Base-by-base conservation (phyloP, 306 rosid genomes). In the Vicia villosa region DNA sequence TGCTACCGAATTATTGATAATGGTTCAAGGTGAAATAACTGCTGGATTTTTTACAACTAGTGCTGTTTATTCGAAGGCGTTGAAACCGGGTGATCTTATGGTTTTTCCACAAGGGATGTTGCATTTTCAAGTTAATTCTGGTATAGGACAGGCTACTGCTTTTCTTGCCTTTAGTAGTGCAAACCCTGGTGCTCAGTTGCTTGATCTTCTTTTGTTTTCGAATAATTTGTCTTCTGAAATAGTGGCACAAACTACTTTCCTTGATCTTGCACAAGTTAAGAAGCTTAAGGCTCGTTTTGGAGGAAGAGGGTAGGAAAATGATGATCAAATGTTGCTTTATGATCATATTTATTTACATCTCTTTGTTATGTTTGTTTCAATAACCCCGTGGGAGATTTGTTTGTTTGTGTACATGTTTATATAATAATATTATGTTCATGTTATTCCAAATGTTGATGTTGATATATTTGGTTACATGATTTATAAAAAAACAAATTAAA, bases 221-320 rank as follows among this genome's bases (percentile, higher is more conserved):
- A 87, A 79, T 3, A 38, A 71, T 17, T 69, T 90, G 6, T 17
- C 89, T 45, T 72, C 91, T 46, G 58, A 49, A 1, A 54, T 83
- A 70, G 68, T 87, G 26, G 82, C 36, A 38, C 28, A 60, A 47
- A 77, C 82, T 15, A 87, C 95, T 3, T 86, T 87, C 73, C 95
- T 90, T 43, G 95, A 86, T 69, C 52, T 22, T 41, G 87, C 77
- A 6, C 79, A 69, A 61, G 80, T 90, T 5, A 81, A 60, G 73
- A 88, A 90, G 87, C 79, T 90, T 10, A 90, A 90, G 87, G 78
- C 47, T 11, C 75, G 82, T 74, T 92, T 90, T 60, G 91, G 96
- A 15, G 91, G 96, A 6, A 74, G 47, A 14, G 72, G 65, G 10
- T 74, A 63, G 21, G 5, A 17, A 19, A 20, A 51, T 20, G 12